Evolutionary conservation across 2,329 filamentous ascomycete species (phyloP), one percentile per base, ranked within the genome.

Genomic region (Epichloe uncinata): DNA sequence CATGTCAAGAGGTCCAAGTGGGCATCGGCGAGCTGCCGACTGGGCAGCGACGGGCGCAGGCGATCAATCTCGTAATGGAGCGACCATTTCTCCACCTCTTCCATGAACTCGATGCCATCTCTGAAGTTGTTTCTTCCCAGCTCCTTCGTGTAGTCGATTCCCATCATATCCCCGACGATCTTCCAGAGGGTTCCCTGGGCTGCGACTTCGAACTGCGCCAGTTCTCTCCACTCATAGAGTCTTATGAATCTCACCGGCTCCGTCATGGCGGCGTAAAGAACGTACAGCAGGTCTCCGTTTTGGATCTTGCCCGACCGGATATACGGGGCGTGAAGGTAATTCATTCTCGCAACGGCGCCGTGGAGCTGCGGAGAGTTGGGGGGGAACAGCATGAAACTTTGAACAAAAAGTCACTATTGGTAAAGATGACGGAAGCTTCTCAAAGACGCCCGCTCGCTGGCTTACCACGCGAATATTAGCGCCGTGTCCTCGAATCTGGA

Each of bases 141-240:
- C 12, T 64, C 59, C 1, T 64, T 64, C 22, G 62, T 61, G 55
- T 77, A 78, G 44, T 70, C 61, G 53, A 89, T 84, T 0, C 72
- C 74, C 78, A 89, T 84, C 48, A 78, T 77, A 56, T 87, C 81
- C 12, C 84, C 85, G n/a, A 87, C 66, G 48, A 73, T 72, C 63
- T 85, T 85, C 84, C 84, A 88, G 58, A 85, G 79, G 0, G 78
- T 81, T 13, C 77, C 81, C 34, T 83, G 65, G 0, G 83, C 84
- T 52, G 81, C 85, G 11, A 70, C 63, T 63, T 90, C 86, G 64
- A 89, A 71, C 0, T 81, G 76, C 13, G 74, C 82, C 20, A 87
- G 63, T 4, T 67, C 38, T 3, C 86, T 75, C 85, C 85, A 91
- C 61, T 91, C 86, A 57, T 80, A 85, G 4, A 68, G 66, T 5